Conservation (phyloP, 148 eudicot genomes). For the Salicornia ramosissima region DNA sequence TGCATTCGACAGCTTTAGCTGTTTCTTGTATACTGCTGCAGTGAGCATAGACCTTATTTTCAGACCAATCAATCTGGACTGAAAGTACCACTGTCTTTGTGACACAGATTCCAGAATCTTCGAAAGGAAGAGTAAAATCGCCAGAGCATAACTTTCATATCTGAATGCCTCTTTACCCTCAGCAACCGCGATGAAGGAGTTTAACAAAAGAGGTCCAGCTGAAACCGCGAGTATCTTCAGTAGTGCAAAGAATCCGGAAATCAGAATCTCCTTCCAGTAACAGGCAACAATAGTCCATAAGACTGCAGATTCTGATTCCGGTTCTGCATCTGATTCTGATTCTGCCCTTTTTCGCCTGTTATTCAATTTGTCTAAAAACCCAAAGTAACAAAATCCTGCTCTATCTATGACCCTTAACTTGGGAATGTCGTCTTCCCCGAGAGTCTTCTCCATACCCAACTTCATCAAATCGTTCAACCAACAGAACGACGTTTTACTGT, state of each 20-base stretch:
- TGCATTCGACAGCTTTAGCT: constrained; percentile 52
- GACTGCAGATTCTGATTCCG: constrained; percentile 44
- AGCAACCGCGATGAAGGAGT: constrained; percentile 71
- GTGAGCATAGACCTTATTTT: constrained; percentile 61
- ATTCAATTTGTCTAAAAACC: constrained; percentile 35
- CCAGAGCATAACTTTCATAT: constrained; percentile 58
- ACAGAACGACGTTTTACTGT: constrained; percentile 57
- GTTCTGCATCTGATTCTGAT: constrained; percentile 29
- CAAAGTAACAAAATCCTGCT: constrained; percentile 55
- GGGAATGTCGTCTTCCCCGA: constrained; percentile 62
- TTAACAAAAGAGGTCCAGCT: constrained; percentile 72
- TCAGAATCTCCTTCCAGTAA: constrained; percentile 54
- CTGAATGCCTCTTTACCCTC: constrained; percentile 57
- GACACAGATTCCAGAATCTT: constrained; percentile 65
- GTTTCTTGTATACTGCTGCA: constrained; percentile 71
- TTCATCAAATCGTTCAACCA: constrained; percentile 83
- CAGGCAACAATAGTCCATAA: constrained; percentile 58
- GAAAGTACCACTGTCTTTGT: constrained; percentile 76
- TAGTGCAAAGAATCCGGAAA: constrained; percentile 74
- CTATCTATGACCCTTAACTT: constrained; percentile 45
- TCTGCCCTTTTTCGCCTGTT: constrained; percentile 37
- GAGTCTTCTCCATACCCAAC: constrained; percentile 53
- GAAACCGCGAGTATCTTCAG: constrained; percentile 61
- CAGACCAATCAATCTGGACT: constrained; percentile 54
- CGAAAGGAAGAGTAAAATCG: constrained; percentile 44